A percentile compares a stretch with the other conserved stretches of the same genome.
Evolutionary conservation across 2,329 filamentous ascomycete genomes (phyloP).

Genomic region (Alternaria postmessia): DNA sequence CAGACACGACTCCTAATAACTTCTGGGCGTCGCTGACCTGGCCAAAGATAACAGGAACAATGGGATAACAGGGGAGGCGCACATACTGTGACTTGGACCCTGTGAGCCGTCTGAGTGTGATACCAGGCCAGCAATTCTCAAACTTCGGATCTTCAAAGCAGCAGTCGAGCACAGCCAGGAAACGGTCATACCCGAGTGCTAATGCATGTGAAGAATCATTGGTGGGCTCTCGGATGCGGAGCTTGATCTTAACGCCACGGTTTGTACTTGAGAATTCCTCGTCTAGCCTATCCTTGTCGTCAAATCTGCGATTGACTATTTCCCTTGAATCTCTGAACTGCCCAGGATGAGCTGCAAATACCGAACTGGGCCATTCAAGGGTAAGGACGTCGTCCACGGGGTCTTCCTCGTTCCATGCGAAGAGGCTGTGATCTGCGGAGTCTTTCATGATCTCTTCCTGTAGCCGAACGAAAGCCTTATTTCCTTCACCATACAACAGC

Average conservation of each 20-base stretch:
- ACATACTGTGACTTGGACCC: background rate
- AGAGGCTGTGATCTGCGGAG: conserved; percentile 21
- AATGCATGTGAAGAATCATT: too few relatives aligned
- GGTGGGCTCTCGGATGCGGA: background rate
- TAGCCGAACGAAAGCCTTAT: conserved; percentile 31
- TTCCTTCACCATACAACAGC: conserved; percentile 41
- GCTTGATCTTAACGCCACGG: conserved; percentile 9
- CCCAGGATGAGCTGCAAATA: conserved; percentile 4
- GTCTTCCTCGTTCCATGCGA: conserved; percentile 12
- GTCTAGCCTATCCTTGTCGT: background rate
- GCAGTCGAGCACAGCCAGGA: conserved; percentile 1
- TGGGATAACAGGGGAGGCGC: background rate
- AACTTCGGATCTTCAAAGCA: background rate
- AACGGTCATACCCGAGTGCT: too few relatives aligned
- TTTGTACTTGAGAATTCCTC: conserved; percentile 4
- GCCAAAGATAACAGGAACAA: background rate
- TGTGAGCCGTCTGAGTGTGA: background rate
- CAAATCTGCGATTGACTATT: background rate
- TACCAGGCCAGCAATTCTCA: background rate
- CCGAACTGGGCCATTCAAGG: background rate
- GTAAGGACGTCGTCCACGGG: too few relatives aligned
- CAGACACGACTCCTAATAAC: background rate
- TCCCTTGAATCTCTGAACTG: background rate
- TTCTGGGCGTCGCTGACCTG: background rate
- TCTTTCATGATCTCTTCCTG: conserved; percentile 30